Conservation (phyloP, 1,284 basidiomycete species). For the Schizophyllum commune region DNA sequence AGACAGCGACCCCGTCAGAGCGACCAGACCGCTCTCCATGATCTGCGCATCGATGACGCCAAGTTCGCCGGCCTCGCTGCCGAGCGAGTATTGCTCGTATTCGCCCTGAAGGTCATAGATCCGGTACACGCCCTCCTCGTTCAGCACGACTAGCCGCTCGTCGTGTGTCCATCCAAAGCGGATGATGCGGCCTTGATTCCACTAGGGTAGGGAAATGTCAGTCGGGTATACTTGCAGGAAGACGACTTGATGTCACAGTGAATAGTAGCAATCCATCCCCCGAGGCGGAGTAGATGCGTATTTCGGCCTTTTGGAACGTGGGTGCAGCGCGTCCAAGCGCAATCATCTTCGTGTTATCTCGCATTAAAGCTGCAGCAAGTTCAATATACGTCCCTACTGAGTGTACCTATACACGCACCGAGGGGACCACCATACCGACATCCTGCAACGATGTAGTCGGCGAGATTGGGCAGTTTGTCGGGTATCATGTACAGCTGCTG, state of each 20-base stretch:
- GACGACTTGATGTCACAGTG: conserved; percentile 48
- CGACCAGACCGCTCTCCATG: conserved; percentile 83
- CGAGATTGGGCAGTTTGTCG: conserved; percentile 74
- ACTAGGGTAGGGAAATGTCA: conserved; percentile 35
- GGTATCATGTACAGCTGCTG: conserved; percentile 81
- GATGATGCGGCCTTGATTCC: conserved; percentile 78
- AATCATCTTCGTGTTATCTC: conserved; percentile 78
- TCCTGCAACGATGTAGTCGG: conserved; percentile 76
- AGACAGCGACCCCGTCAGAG: conserved; percentile 69
- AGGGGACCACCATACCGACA: conserved; percentile 86
- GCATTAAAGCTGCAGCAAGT: conserved; percentile 66
- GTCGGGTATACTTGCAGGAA: conserved; percentile 10
- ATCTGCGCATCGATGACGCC: conserved; percentile 84
- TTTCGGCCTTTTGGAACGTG: conserved; percentile 65
- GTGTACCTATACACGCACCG: conserved; percentile 40
- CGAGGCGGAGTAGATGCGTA: conserved; percentile 70
- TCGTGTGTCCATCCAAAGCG: conserved; percentile 79
- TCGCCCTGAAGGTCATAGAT: conserved; percentile 84
- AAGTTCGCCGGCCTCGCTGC: conserved; percentile 76
- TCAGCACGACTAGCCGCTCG: conserved; percentile 79
- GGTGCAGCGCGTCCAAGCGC: conserved; percentile 59
- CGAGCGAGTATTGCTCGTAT: conserved; percentile 81
- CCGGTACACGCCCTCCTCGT: conserved; percentile 89
- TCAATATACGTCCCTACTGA: not conserved
- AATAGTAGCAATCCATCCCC: conserved; percentile 60